Percentiles rank a stretch among this genome's conserved stretches.
phyloP scores from a whole-genome alignment of 2,329 filamentous ascomycete species.

The Phyllosticta paracitricarpa region DNA sequence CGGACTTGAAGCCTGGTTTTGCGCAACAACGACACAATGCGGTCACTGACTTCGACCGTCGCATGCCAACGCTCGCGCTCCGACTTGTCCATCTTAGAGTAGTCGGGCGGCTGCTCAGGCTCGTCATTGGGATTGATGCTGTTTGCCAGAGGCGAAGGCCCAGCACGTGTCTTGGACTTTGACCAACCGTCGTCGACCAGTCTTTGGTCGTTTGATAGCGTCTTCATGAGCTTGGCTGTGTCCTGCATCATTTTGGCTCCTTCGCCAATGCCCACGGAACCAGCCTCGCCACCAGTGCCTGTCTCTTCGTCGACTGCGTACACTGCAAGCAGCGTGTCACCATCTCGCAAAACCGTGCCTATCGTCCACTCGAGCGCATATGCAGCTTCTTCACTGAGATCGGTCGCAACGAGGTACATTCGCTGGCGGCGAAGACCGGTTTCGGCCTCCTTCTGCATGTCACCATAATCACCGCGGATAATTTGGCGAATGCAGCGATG shows the following conservation, averaged over 20 bases:
- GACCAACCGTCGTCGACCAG: conserved; percentile 17
- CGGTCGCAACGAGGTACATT: conserved; percentile 92
- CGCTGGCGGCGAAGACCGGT: conserved; percentile 69
- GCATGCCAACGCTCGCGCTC: conserved; percentile 75
- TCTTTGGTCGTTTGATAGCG: conserved; percentile 39
- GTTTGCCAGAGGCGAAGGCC: conserved; percentile 25
- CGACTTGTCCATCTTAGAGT: conserved; percentile 36
- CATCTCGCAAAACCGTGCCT: conserved; percentile 85
- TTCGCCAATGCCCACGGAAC: conserved; percentile 53
- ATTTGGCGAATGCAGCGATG: conserved; percentile 83
- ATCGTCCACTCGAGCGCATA: conserved; percentile 98
- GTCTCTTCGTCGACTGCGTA: conserved; percentile 87
- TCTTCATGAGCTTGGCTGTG: conserved; percentile 61
- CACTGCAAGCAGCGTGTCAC: conserved; percentile 85
- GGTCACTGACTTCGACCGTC: conserved; percentile 73
- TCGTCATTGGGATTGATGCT: conserved; percentile 23
- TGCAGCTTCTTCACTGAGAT: conserved; percentile 85
- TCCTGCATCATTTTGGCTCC: conserved; percentile 67
- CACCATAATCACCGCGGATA: conserved; percentile 73
- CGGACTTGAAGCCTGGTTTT: conserved; percentile 90
- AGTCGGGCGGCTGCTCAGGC: conserved; percentile 17
- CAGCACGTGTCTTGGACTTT: conserved; percentile 16
- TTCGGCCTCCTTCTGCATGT: conserved; percentile 67
- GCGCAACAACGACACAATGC: conserved; percentile 73
- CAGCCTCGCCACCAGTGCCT: conserved; percentile 37